These are phyloP conservation scores for Geotrichum macrosporum DNA, from an alignment of 1,139 yeast species.

Conservation along the genomic window DNA sequence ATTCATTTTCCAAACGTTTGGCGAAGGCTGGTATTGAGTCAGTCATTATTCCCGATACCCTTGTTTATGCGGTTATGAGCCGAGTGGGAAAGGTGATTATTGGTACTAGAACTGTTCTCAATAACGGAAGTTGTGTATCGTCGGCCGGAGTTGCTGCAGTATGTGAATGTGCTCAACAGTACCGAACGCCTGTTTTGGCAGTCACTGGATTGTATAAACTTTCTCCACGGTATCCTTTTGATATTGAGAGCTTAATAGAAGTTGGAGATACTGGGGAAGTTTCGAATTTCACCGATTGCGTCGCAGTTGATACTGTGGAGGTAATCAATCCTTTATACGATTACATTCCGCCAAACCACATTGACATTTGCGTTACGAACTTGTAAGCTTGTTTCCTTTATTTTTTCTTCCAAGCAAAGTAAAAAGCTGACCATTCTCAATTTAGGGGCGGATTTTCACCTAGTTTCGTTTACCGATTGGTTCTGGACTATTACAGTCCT, in stretches of 20 bases:
- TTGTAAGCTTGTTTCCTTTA: too few relatives aligned
- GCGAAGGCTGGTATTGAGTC: conserved; percentile 87
- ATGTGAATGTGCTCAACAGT: conserved; percentile 93
- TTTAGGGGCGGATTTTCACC: conserved; percentile 87
- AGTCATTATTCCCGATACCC: conserved; percentile 85
- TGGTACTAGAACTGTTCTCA: conserved; percentile 88
- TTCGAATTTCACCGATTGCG: conserved; percentile 61
- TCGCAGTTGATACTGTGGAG: conserved; percentile 62
- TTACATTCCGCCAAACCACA: conserved; percentile 88
- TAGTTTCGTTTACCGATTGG: conserved; percentile 89
- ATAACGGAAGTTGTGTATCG: conserved; percentile 92
- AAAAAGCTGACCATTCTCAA: too few relatives aligned
- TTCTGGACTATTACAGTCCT: conserved; percentile 85
- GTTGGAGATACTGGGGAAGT: conserved; percentile 92
- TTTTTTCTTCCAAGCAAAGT: too few relatives aligned
- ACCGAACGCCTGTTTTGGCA: conserved; percentile 90
- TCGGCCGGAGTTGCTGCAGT: conserved; percentile 89
- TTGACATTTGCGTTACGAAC: conserved; percentile 90
- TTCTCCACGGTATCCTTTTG: conserved; percentile 91
- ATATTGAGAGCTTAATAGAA: conserved; percentile 80
- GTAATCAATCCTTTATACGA: conserved; percentile 90
- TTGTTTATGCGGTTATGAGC: conserved; percentile 94
- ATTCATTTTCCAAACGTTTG: conserved; percentile 70
- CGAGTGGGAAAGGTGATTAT: conserved; percentile 93
- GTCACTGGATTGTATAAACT: conserved; percentile 92